Evolutionary conservation across 1,139 yeast species (phyloP).

Genomic region (Hyphopichia wangnamkhiaoensis): DNA sequence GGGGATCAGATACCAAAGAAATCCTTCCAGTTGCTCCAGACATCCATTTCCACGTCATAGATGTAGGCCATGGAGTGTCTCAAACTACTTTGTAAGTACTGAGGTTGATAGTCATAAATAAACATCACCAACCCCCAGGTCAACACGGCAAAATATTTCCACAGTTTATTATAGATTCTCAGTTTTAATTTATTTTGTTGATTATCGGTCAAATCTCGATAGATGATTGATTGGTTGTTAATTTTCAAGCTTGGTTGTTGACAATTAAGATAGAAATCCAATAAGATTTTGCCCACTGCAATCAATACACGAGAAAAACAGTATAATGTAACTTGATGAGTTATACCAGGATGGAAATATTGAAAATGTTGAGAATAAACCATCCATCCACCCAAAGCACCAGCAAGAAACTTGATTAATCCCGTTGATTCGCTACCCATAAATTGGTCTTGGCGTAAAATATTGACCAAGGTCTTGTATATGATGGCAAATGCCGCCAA

Average conservation of each 20-base stretch:
- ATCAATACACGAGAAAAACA: constrained; percentile 60
- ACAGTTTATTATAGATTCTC: constrained; percentile 44
- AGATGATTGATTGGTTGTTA: constrained; percentile 23
- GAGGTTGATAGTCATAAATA: constrained; percentile 65
- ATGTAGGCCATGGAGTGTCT: constrained; percentile 73
- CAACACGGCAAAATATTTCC: constrained; percentile 68
- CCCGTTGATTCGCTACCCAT: constrained; percentile 29
- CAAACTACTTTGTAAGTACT: constrained; percentile 64
- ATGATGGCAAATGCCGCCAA: constrained; percentile 67
- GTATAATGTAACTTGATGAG: constrained; percentile 62
- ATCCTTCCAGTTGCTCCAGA: constrained; percentile 45
- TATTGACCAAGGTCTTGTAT: constrained; percentile 46
- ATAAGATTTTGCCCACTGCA: constrained; percentile 51
- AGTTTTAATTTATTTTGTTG: constrained; percentile 37
- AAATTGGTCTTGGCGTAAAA: constrained; percentile 34
- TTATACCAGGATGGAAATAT: constrained; percentile 50
- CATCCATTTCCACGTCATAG: constrained; percentile 55
- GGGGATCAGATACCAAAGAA: constrained; percentile 40
- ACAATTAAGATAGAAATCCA: constrained; percentile 39
- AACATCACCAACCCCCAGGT: constrained; percentile 80
- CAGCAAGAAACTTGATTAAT: constrained; percentile 56
- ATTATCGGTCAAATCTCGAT: constrained; percentile 28
- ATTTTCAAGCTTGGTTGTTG: constrained; percentile 34
- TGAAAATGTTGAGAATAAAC: constrained; percentile 63
- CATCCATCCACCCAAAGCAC: constrained; percentile 62